phyloP scores from a whole-genome alignment of 2,329 filamentous ascomycete genomes.

The Biscogniauxia mediterranea region DNA sequence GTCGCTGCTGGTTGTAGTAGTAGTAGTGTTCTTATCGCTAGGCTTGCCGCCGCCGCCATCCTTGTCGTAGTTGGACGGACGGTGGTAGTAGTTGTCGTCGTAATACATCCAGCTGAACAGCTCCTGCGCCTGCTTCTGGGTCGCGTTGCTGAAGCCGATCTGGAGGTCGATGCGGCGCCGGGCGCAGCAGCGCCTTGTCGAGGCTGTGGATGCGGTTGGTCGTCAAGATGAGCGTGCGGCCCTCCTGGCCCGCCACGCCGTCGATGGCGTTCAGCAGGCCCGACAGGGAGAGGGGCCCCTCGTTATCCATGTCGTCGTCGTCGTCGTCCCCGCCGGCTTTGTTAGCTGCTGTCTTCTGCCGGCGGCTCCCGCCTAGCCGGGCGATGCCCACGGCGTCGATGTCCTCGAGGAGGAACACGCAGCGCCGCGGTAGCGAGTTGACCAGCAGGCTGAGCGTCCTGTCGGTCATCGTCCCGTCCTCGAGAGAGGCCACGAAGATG shows the following conservation, averaged over 20 bases:
- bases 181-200: conserved; percentile 70
- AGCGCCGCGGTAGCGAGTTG: conserved; percentile 57
- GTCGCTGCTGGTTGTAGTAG: background rate
- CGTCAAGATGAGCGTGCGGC: conserved; percentile 78
- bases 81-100: conserved; percentile 39
- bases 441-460: conserved; percentile 60
- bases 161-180: conserved; percentile 71
- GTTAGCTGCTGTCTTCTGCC: conserved; percentile 39
- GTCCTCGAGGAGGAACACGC: conserved; percentile 67
- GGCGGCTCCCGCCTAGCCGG: conserved; percentile 37
- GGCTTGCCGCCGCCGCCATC: background rate
- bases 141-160: conserved; percentile 61
- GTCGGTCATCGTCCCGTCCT: conserved; percentile 60
- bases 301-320: conserved; percentile 39
- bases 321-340: too few species aligned
- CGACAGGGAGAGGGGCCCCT: conserved; percentile 66
- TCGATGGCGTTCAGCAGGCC: conserved; percentile 83
- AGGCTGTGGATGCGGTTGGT: conserved; percentile 74
- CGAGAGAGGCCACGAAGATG: conserved; percentile 62
- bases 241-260: conserved; percentile 76
- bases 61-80: conserved; percentile 6
- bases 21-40: conserved; percentile 1
- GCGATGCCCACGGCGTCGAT: conserved; percentile 63
- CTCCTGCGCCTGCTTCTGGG: conserved; percentile 51
- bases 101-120: conserved; percentile 63